Evolutionary conservation across 169 alveolate species (phyloP).

Genomic region (Perkinsus marinus): DNA sequence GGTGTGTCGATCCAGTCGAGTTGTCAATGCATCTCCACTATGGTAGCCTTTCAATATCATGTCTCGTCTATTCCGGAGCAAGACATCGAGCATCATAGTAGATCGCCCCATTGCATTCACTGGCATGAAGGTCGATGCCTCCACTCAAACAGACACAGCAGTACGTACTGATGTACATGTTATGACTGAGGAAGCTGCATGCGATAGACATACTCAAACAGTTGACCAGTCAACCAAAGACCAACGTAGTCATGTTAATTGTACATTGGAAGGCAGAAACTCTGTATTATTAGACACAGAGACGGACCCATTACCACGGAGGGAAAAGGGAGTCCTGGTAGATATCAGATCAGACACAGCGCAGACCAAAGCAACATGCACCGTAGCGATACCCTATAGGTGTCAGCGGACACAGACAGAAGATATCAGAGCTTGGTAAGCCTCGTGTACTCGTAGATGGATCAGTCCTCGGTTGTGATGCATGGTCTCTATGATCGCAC

Average conservation of each 20-base stretch:
- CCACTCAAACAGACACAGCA: neutral
- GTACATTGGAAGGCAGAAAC: too few relatives aligned
- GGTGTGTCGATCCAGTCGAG: neutral
- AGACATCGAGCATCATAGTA: neutral
- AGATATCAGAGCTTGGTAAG: neutral
- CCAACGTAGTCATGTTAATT: neutral
- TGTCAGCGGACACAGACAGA: neutral
- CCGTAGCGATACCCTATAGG: neutral
- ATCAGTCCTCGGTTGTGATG: neutral
- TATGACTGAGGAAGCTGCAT: neutral
- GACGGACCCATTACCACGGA: neutral
- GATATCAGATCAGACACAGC: neutral
- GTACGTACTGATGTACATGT: neutral
- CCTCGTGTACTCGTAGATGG: neutral
- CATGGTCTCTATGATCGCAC: neutral
- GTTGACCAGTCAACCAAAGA: neutral
- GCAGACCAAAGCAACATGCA: neutral
- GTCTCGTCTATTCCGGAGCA: too few relatives aligned
- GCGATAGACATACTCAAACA: neutral
- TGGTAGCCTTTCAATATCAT: too few relatives aligned
- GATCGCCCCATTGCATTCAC: neutral
- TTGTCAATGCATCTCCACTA: neutral
- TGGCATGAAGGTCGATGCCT: neutral
- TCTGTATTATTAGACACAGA: neutral
- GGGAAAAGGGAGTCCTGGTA: neutral